Evolutionary conservation across 2,329 filamentous ascomycete genomes (phyloP).

Genomic region (Aspergillaceae sp.): DNA sequence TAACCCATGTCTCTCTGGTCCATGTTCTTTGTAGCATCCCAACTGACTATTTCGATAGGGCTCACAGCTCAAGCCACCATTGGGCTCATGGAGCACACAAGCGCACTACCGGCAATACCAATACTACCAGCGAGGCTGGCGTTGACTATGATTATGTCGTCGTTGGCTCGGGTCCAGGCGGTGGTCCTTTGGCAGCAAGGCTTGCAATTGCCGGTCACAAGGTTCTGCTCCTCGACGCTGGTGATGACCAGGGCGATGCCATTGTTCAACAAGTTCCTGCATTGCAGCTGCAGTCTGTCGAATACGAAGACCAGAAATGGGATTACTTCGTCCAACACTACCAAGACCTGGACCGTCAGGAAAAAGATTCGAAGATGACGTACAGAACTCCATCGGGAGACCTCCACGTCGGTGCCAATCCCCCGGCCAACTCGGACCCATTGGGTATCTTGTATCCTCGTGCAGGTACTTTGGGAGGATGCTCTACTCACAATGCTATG

Average conservation of each 20-base stretch:
- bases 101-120: neutral
- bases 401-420: slow-evolving; percentile 46
- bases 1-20: no score
- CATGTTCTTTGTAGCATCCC: no score
- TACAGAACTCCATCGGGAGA: slow-evolving; percentile 46
- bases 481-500: slow-evolving; percentile 53
- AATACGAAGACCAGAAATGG: slow-evolving; percentile 51
- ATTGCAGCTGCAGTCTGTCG: slow-evolving; percentile 45
- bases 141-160: slow-evolving; percentile 53
- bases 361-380: slow-evolving; percentile 51
- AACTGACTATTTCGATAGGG: neutral
- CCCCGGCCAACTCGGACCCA: slow-evolving; percentile 42
- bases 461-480: slow-evolving; percentile 48
- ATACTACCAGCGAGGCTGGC: neutral
- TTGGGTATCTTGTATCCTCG: slow-evolving; percentile 51
- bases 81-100: neutral
- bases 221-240: slow-evolving; percentile 54
- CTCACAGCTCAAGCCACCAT: neutral
- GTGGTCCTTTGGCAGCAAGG: slow-evolving; percentile 50
- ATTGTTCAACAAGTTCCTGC: slow-evolving; percentile 48
- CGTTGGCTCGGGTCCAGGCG: slow-evolving; percentile 53
- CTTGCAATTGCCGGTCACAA: slow-evolving; percentile 53
- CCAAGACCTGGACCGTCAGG: slow-evolving; percentile 44
- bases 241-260: slow-evolving; percentile 47
- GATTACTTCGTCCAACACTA: slow-evolving; percentile 59